Evolutionary conservation across 2,329 filamentous ascomycete genomes (phyloP).

Genomic region (Penicillium polonicum): DNA sequence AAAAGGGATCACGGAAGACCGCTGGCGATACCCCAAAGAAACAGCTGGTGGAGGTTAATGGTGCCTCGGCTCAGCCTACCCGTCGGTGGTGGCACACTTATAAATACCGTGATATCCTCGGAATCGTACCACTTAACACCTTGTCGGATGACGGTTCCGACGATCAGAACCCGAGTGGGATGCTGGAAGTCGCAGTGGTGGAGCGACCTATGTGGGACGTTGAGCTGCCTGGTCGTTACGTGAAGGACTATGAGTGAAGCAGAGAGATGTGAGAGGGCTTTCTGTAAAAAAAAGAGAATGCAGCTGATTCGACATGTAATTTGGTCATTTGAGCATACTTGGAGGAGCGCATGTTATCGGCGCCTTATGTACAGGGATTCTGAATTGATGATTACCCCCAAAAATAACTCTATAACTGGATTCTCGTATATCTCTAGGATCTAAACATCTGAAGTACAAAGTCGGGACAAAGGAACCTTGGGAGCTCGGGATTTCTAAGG

Average conservation of each 20-base stretch:
- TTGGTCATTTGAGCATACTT: slow-evolving; percentile 20
- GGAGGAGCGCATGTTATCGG: slow-evolving; percentile 21
- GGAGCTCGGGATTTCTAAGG: neutral
- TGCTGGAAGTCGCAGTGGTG: slow-evolving; percentile 76
- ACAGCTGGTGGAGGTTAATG: slow-evolving; percentile 23
- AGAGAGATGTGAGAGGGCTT: slow-evolving; percentile 2
- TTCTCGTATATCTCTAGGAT: neutral
- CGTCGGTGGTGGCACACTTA: slow-evolving; percentile 71
- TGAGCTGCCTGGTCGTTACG: slow-evolving; percentile 70
- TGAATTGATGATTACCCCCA: slow-evolving; percentile 7
- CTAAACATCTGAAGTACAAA: neutral
- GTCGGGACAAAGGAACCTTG: neutral
- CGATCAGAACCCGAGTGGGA: slow-evolving; percentile 24
- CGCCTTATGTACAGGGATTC: slow-evolving; percentile 23
- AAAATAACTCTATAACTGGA: neutral
- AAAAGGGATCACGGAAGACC: slow-evolving; percentile 22
- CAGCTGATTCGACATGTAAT: slow-evolving; percentile 9
- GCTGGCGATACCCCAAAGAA: slow-evolving; percentile 25
- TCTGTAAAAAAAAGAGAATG: slow-evolving; percentile 10
- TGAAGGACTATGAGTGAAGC: slow-evolving; percentile 53
- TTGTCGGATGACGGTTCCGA: slow-evolving; percentile 36
- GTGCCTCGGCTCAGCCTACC: slow-evolving; percentile 28
- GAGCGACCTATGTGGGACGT: slow-evolving; percentile 84
- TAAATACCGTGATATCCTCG: slow-evolving; percentile 92
- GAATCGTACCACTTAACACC: slow-evolving; percentile 58